These are phyloP conservation scores for Penicillium sp. DNA, from an alignment of 2,329 filamentous ascomycete species.

Conservation along the genomic window DNA sequence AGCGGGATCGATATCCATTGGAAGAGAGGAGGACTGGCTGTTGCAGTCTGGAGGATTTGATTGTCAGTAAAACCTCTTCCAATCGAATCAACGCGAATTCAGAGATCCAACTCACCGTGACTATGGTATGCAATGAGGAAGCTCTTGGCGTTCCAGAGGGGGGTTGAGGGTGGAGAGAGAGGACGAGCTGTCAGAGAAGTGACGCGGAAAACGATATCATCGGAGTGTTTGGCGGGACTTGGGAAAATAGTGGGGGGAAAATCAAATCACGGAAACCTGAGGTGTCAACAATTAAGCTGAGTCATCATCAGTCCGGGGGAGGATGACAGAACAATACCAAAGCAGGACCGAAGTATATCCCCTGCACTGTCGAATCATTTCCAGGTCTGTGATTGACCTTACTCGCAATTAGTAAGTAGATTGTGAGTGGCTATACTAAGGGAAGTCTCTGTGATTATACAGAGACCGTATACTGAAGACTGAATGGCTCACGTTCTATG, in stretches of 20 bases:
- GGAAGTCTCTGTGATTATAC: no score
- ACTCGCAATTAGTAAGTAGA: no score
- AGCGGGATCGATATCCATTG: slow-evolving; percentile 68
- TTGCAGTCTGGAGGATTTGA: background rate
- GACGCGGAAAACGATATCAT: slow-evolving; percentile 4
- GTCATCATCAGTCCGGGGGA: no score
- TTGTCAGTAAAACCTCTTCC: background rate
- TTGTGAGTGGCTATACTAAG: no score
- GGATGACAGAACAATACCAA: background rate
- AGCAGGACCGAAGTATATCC: no score
- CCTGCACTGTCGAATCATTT: no score
- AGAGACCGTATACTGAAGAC: no score
- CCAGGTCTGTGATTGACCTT: no score
- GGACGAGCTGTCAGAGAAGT: background rate
- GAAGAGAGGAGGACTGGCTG: slow-evolving; percentile 11
- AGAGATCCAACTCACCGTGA: background rate
- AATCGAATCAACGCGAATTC: background rate
- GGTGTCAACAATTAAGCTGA: background rate
- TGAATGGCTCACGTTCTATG: background rate
- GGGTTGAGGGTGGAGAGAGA: background rate
- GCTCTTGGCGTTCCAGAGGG: background rate
- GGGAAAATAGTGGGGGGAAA: slow-evolving; percentile 18
- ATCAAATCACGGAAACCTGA: slow-evolving; percentile 5
- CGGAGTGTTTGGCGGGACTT: slow-evolving; percentile 25
- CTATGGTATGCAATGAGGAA: background rate